These are phyloP conservation scores for Geum urbanum DNA, from an alignment of 306 rosid genomes.

Conservation along the genomic window DNA sequence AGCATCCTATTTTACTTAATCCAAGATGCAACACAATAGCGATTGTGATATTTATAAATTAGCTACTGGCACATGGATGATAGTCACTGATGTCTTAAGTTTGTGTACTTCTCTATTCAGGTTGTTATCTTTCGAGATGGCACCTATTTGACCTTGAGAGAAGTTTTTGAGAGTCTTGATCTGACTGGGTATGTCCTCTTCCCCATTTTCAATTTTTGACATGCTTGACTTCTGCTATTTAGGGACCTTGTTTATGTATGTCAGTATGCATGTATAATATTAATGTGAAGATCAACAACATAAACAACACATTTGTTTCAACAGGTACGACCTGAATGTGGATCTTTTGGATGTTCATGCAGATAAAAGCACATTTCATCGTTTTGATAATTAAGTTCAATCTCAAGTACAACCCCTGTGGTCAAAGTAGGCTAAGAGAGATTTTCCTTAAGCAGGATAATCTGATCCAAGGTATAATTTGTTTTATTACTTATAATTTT, in stretches of 20 bases:
- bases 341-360: constrained; percentile 99
- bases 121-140: constrained; percentile 99
- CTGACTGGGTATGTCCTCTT: constrained; percentile 65
- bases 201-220: constrained; percentile 2
- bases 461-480: constrained; percentile 83
- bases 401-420: constrained; percentile 97
- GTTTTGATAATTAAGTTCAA: constrained; percentile 98
- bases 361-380: constrained; percentile 99
- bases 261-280: neutral
- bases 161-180: constrained; percentile 98
- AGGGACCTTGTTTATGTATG: constrained; percentile 2
- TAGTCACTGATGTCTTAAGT: constrained; percentile 20
- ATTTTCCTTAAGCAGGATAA: constrained; percentile 96
- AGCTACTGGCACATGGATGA: neutral
- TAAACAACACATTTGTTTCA: constrained; percentile 32
- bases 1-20: constrained; percentile 8
- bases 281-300: constrained; percentile 9
- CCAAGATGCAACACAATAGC: neutral
- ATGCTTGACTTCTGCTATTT: neutral
- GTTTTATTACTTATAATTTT: neutral
- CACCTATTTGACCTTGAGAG: constrained; percentile 93
- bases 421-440: constrained; percentile 99
- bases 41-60: neutral
- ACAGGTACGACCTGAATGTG: constrained; percentile 96
- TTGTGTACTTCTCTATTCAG: constrained; percentile 36